phyloP scores from a whole-genome alignment of 371 early-diverging fungal genomes.

The Mortierella sp. region DNA sequence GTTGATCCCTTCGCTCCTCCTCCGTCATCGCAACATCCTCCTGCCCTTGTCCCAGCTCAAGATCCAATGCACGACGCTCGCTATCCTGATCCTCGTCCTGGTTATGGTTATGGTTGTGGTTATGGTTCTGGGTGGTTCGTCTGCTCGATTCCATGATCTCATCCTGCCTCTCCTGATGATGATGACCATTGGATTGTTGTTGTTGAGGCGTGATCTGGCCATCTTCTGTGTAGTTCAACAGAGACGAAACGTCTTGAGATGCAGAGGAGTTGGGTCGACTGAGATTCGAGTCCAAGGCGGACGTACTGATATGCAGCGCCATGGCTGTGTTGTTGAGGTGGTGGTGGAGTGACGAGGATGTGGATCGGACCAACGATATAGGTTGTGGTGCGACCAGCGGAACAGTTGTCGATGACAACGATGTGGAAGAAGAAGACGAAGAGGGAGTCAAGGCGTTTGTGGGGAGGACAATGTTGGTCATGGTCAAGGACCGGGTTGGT shows the following conservation, averaged over 20 bases:
- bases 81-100: conserved; percentile 16
- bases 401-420: not conserved
- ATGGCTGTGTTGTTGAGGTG: not conserved
- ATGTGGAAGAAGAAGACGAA: not conserved
- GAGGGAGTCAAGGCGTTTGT: not conserved
- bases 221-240: conserved; percentile 29
- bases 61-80: conserved; percentile 24
- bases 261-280: not conserved
- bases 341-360: not conserved
- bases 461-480: conserved; percentile 15
- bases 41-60: conserved; percentile 24
- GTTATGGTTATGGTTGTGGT: not conserved
- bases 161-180: not conserved
- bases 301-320: not conserved
- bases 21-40: conserved; percentile 35
- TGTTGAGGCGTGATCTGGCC: not conserved
- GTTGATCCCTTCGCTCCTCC: conserved; percentile 48
- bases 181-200: not conserved
- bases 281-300: not conserved
- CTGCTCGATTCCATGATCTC: not conserved
- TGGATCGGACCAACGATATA: not conserved
- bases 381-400: conserved; percentile 9
- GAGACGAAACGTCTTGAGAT: not conserved
- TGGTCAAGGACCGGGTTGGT: conserved; percentile 19
- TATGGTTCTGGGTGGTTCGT: no score